A percentile compares a stretch with the other conserved stretches of the same genome.
phyloP scores from a whole-genome alignment of 768 basidiomycete species.

The Kwoniella pini region DNA sequence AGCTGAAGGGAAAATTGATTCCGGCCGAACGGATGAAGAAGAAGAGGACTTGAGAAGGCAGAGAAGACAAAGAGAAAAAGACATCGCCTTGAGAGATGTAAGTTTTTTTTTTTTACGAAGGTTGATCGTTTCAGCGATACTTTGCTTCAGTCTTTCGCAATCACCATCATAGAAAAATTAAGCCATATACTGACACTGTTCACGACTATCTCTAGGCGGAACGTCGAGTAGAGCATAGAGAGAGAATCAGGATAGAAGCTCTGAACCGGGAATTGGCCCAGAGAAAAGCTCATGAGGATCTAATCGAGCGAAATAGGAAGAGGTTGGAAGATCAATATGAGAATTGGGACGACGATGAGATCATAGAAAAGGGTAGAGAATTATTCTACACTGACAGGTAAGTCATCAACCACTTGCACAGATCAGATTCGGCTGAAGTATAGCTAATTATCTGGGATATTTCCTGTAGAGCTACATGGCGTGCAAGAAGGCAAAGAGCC shows the following conservation, averaged over 20 bases:
- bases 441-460: neutral
- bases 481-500: slow-evolving; percentile 68
- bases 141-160: too few relatives aligned
- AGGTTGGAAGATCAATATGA: slow-evolving; percentile 64
- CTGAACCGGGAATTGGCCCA: slow-evolving; percentile 52
- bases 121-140: too few relatives aligned
- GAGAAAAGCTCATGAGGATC: slow-evolving; percentile 36
- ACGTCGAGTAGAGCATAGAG: slow-evolving; percentile 86
- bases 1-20: slow-evolving; percentile 56
- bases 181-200: neutral
- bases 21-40: slow-evolving; percentile 79
- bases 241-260: slow-evolving; percentile 70
- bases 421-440: neutral
- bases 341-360: slow-evolving; percentile 78
- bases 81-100: slow-evolving; percentile 82
- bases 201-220: slow-evolving; percentile 76
- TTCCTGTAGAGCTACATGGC: slow-evolving; percentile 73
- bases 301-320: slow-evolving; percentile 35
- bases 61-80: slow-evolving; percentile 72
- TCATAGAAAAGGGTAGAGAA: slow-evolving; percentile 91
- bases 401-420: slow-evolving; percentile 35
- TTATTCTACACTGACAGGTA: slow-evolving; percentile 88
- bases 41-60: slow-evolving; percentile 79
- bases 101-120: too few relatives aligned
- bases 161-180: too few relatives aligned